Evolutionary conservation across 75 land plant genomes (phyloP).

Genomic region (Pseudotsuga menziesii): DNA sequence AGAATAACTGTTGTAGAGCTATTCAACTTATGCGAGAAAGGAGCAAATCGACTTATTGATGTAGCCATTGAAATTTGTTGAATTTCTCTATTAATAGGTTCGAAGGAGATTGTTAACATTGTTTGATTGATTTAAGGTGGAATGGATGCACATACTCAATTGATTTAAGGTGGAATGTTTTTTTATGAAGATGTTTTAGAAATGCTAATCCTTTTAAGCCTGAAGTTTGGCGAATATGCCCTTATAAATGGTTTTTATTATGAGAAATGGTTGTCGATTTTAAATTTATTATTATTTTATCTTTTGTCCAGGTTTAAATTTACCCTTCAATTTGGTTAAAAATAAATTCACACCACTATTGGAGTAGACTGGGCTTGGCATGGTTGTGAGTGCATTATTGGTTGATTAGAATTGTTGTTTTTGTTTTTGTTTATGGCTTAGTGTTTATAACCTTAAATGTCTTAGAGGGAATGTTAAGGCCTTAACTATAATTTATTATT

Average conservation of each 20-base stretch:
- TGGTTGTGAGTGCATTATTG: neutral
- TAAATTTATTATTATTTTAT: neutral
- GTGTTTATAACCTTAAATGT: too few relatives aligned
- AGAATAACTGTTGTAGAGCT: slow-evolving; percentile 11
- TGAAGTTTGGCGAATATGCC: slow-evolving; percentile 10
- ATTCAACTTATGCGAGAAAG: neutral
- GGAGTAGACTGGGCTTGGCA: neutral
- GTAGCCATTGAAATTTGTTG: neutral
- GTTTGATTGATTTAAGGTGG: slow-evolving; percentile 3
- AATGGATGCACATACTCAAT: slow-evolving; percentile 1
- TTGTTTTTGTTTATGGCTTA: neutral
- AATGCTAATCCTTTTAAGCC: slow-evolving; percentile 9
- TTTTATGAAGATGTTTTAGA: too few relatives aligned
- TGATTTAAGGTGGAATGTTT: neutral
- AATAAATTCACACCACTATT: neutral
- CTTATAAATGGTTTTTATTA: slow-evolving; percentile 2
- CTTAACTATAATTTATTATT: too few relatives aligned
- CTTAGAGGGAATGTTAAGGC: too few relatives aligned
- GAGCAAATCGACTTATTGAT: neutral
- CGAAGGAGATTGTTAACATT: neutral
- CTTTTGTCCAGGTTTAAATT: neutral
- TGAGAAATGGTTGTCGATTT: slow-evolving; percentile 1
- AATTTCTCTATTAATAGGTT: neutral
- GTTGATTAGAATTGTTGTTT: neutral
- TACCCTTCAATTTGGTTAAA: neutral